Evolutionary conservation across 768 basidiomycete species (phyloP), one percentile per base, ranked within the genome.

Genomic region (Boletales sp.): DNA sequence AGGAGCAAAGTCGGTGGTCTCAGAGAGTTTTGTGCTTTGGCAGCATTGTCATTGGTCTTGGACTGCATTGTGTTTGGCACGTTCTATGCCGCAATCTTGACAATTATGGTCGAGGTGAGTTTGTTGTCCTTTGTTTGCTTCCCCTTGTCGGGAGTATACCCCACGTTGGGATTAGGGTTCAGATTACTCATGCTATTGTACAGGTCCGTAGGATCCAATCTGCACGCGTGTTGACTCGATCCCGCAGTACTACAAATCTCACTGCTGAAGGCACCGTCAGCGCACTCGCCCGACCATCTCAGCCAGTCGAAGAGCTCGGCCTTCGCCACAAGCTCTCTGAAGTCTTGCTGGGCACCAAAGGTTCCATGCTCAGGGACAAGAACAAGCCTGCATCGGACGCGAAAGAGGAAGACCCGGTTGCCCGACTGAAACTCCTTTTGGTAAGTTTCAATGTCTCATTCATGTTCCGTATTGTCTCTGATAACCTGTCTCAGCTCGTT

Each of bases 21-120:
- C 43, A 83, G 81, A 54, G 94, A 99, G 69, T 95, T 98, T 55
- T 98, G 95, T 64, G 89, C 93, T 11, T 81, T 97, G 14, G 97
- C 94, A 0, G 94, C 93, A 2, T 67, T 98, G n/a, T 75, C 91
- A 45, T 76, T 99, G 43, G 78, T 77, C 9, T 77, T 94, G 40
- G 97, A 99, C 66, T 97, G 94, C 65, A 61, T 93, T 29, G 76
- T 92, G 68, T 80, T 97, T 53, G 87, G 87, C 69, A 92, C 92
- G 1, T 95, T 97, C 70, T 87, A 95, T 64, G 79, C 90, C 1
- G 85, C 90, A 2, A 82, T 97, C 46, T 73, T 99, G 46, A 86
- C 83, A n/a, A 78, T 99, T 66, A 97, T 98, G 88, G 86, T 98
- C 53, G 95, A 99, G 78, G 92, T 92, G 47, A 47, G 77, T 57